Evolutionary conservation across 176 grass and related monocot genomes (phyloP), one percentile per base, ranked within the genome.

Genomic region (Olyra latifolia): DNA sequence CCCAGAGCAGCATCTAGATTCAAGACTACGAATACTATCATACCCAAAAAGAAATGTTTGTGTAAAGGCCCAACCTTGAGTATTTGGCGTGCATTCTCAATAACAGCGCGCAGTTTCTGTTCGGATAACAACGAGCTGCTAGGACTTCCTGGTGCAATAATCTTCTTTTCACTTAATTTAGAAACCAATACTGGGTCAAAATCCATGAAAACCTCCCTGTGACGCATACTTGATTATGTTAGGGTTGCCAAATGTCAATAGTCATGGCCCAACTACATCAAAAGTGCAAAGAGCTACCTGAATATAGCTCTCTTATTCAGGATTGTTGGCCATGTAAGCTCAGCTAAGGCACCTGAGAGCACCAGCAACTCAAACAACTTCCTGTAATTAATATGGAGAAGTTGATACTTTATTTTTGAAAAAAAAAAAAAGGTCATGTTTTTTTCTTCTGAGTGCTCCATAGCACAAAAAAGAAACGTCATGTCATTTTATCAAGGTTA

Each of bases 131-230:
- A 82, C 15, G 87, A 91, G 19, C 83, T 95, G 45, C 86, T 90
- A 65, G 72, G 81, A 76, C 86, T 93, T 90, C 92, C 92, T 20
- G 90, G 86, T 44, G 82, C 81, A 55, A 93, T 76, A 74, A 95
- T 82, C 79, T 93, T 99, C 68, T 86, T 99, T 41, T 99, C 92
- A 52, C 88, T 99, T 75, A 99, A 75, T 89, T 99, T 93, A 15
- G 92, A 93, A 61, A 95, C 88, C 19, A 50, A 78, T 23, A 85
- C 43, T 40, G 92, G 96, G 20, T 99, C 92, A 67, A 99, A 99
- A 84, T 95, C 92, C 96, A 93, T 91, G 84, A 95, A 99, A 87
- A 91, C 90, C 67, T 99, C 90, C 88, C 92, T 98, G 83, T 43
- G 2, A 88, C 49, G 29, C 16, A 86, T 70, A 66, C 1, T 14